These are phyloP conservation scores for Pseudogymnoascus sp. DNA, from an alignment of 2,329 filamentous ascomycete species.

Conservation along the genomic window DNA sequence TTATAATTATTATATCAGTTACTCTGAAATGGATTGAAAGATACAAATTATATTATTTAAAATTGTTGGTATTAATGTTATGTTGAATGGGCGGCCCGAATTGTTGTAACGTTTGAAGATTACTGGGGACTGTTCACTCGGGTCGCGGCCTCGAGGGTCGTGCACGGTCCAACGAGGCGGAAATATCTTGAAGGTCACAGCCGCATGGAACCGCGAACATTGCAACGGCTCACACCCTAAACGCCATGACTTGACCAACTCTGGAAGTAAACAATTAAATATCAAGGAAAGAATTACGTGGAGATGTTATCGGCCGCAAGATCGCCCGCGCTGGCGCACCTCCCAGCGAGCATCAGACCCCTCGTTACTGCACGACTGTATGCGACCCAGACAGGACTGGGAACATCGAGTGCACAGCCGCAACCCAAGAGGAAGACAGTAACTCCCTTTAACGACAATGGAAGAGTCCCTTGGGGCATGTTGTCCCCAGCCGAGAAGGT, in stretches of 20 bases:
- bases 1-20: neutral
- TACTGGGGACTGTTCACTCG: too few relatives aligned
- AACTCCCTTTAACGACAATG: conserved; percentile 80
- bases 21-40: neutral
- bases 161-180: conserved; percentile 3
- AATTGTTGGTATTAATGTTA: neutral
- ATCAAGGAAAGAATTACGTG: neutral
- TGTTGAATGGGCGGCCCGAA: neutral
- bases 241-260: conserved; percentile 5
- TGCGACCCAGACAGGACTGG: conserved; percentile 46
- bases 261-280: neutral
- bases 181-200: conserved; percentile 6
- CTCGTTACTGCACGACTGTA: conserved; percentile 41
- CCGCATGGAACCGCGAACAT: neutral
- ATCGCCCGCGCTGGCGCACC: conserved; percentile 27
- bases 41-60: neutral
- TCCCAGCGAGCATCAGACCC: conserved; percentile 32
- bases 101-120: too few relatives aligned
- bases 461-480: conserved; percentile 70
- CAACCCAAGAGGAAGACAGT: conserved; percentile 54
- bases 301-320: conserved; percentile 18
- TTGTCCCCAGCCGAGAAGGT: conserved; percentile 71
- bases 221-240: neutral
- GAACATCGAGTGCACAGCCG: conserved; percentile 24
- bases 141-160: neutral